Conservation (phyloP, 352 stramenopile genomes). For the Peronosclerospora sorghi region DNA sequence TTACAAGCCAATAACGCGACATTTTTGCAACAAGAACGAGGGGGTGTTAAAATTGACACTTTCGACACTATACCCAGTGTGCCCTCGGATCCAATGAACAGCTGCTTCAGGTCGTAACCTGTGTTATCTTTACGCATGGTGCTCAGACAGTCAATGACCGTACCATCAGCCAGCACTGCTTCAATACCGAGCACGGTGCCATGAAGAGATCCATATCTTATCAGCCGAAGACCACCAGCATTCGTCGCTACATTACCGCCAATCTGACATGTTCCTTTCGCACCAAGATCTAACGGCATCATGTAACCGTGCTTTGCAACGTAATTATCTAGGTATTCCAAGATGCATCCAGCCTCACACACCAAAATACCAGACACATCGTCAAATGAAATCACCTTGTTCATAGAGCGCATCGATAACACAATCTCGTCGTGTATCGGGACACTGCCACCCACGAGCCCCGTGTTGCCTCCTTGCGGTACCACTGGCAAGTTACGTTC, state of each 20-base stretch:
- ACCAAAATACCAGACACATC: constrained; percentile 68
- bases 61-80: constrained; percentile 91
- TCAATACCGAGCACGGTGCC: constrained; percentile 91
- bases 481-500: constrained; percentile 84
- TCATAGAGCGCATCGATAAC: constrained; percentile 87
- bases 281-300: constrained; percentile 93
- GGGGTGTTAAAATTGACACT: constrained; percentile 23
- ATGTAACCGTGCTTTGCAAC: constrained; percentile 80
- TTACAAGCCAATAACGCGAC: constrained; percentile 88
- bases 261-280: constrained; percentile 97
- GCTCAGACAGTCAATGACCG: constrained; percentile 68
- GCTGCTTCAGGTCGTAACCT: constrained; percentile 75
- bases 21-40: constrained; percentile 54
- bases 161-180: constrained; percentile 89
- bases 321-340: constrained; percentile 88
- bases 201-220: constrained; percentile 92
- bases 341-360: constrained; percentile 88
- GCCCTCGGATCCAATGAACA: constrained; percentile 86
- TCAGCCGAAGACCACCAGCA: constrained; percentile 89
- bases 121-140: constrained; percentile 84
- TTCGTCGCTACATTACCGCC: constrained; percentile 95
- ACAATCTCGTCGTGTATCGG: constrained; percentile 91
- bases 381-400: constrained; percentile 88
- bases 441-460: constrained; percentile 90
- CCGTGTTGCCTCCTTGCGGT: constrained; percentile 94